Percentiles rank a stretch among this genome's conserved stretches.
These are phyloP conservation scores for Claviceps pusilla DNA, from an alignment of 2,329 filamentous ascomycete genomes.

Conservation along the genomic window DNA sequence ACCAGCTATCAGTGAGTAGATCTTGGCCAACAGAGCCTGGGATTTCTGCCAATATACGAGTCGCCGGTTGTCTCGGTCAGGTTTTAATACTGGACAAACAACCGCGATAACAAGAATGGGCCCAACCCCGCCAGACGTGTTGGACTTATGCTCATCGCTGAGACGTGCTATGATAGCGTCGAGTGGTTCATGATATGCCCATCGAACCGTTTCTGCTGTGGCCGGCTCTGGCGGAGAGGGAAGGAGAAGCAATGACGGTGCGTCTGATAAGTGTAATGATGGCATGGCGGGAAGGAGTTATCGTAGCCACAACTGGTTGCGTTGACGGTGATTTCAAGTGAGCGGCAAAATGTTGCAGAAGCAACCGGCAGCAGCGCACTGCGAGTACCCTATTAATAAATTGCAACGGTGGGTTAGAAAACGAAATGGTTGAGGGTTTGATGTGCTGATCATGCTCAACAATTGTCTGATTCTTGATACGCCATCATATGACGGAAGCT, in stretches of 20 bases:
- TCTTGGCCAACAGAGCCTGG: slow-evolving; percentile 57
- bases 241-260: slow-evolving; percentile 42
- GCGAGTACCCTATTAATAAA: not conserved
- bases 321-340: not conserved
- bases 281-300: not conserved
- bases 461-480: not conserved
- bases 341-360: not conserved
- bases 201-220: slow-evolving; percentile 34
- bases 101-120: slow-evolving; percentile 40
- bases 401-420: no score
- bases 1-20: slow-evolving; percentile 65
- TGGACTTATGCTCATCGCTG: slow-evolving; percentile 16
- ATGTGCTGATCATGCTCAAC: not conserved
- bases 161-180: slow-evolving; percentile 37
- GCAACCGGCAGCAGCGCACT: not conserved
- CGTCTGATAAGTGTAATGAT: not conserved
- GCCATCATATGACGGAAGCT: not conserved
- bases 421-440: not conserved
- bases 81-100: slow-evolving; percentile 43
- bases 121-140: slow-evolving; percentile 17
- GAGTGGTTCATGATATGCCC: slow-evolving; percentile 46
- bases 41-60: slow-evolving; percentile 47
- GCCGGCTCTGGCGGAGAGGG: slow-evolving; percentile 46
- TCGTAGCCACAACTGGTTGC: not conserved
- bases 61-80: slow-evolving; percentile 24